Evolutionary conservation across 2,329 filamentous ascomycete genomes (phyloP).

Genomic region (Aspergillus hiratsukae): DNA sequence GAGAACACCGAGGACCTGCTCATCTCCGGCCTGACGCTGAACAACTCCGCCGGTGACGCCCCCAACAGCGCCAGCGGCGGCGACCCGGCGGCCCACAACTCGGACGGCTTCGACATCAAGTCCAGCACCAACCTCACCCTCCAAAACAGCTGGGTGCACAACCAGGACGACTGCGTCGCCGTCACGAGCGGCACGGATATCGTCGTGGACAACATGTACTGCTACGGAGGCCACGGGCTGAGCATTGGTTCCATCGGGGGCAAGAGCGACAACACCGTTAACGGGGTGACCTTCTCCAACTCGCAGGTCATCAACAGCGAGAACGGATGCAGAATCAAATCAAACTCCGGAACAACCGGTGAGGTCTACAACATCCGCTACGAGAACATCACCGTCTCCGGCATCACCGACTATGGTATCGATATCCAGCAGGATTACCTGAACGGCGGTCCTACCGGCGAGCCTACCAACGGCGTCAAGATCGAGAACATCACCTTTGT

Average conservation of each 20-base stretch:
- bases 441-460: constrained; percentile 42
- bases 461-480: constrained; percentile 35
- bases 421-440: constrained; percentile 51
- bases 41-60: constrained; percentile 38
- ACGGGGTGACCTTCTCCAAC: constrained; percentile 48
- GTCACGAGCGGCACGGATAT: constrained; percentile 27
- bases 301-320: constrained; percentile 16
- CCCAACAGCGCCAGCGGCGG: constrained; percentile 30
- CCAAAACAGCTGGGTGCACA: constrained; percentile 40
- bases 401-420: constrained; percentile 48
- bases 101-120: constrained; percentile 49
- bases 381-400: constrained; percentile 43
- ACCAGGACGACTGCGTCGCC: constrained; percentile 40
- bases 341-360: constrained; percentile 37
- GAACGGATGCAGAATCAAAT: constrained; percentile 39
- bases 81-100: constrained; percentile 37
- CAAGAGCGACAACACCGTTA: constrained; percentile 50
- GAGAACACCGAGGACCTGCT: constrained; percentile 28
- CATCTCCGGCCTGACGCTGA: constrained; percentile 35
- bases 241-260: constrained; percentile 40
- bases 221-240: constrained; percentile 36
- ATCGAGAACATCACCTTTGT: constrained; percentile 34
- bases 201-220: constrained; percentile 25
- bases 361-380: constrained; percentile 42
- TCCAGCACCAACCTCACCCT: constrained; percentile 46